Conservation (phyloP, 2,329 filamentous ascomycete species). For the Cytospora piceicola region DNA sequence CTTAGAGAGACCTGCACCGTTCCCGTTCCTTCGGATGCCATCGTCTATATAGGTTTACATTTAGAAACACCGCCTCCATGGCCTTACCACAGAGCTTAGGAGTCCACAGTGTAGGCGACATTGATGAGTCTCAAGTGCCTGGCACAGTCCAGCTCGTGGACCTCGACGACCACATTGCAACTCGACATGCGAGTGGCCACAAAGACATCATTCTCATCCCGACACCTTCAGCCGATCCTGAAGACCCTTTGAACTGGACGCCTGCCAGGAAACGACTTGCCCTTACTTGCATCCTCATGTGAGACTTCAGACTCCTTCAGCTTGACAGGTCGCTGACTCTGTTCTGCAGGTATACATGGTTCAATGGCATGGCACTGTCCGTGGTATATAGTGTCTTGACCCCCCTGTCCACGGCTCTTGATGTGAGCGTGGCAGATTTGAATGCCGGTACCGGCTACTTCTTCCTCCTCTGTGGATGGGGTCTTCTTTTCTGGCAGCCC, state of each 20-base stretch:
- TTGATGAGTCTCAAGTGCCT: conserved; percentile 37
- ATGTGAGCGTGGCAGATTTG: conserved; percentile 30
- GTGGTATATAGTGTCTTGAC: conserved; percentile 29
- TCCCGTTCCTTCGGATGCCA: not conserved
- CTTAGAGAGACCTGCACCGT: no score
- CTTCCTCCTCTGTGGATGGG: conserved; percentile 50
- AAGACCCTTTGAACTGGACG: conserved; percentile 48
- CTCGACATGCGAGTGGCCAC: conserved; percentile 36
- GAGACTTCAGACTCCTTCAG: not conserved
- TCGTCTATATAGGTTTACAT: not conserved
- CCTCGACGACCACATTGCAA: conserved; percentile 36
- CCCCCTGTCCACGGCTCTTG: conserved; percentile 26
- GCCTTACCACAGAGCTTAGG: conserved; percentile 6
- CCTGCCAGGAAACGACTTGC: conserved; percentile 29
- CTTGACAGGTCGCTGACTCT: not conserved
- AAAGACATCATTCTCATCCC: conserved; percentile 47
- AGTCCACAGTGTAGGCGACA: conserved; percentile 18
- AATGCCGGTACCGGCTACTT: conserved; percentile 38
- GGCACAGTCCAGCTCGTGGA: conserved; percentile 41
- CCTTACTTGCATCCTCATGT: conserved; percentile 37
- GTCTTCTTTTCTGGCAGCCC: conserved; percentile 51
- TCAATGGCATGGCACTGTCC: conserved; percentile 29
- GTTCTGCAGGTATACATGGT: conserved; percentile 30
- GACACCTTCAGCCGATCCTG: conserved; percentile 44
- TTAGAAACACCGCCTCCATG: conserved; percentile 6